Base-by-base conservation (phyloP, 352 stramenopile species). In the Phytophthora fragariaefolia region DNA sequence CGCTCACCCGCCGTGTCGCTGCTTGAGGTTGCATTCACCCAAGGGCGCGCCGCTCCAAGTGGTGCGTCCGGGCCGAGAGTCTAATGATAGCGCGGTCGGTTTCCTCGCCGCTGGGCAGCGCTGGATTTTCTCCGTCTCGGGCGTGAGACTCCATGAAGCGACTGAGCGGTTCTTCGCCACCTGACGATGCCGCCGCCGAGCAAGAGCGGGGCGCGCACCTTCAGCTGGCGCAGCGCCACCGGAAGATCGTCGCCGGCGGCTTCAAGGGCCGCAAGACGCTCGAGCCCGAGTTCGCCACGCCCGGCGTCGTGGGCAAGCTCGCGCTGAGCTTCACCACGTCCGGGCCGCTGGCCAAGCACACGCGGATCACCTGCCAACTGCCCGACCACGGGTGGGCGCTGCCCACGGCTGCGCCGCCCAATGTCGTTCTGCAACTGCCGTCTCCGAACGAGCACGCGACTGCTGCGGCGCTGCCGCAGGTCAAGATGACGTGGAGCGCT, bases 221-320 rank as follows among this genome's bases (percentile, higher is more conserved):
- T 54, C 80, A 85, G 51, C 84, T 93, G 26, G 83, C 84, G n/a
- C 82, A 91, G 63, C 84, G 84, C 18, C 86, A 92, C 63, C 66
- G 66, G 18, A 82, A 80, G 49, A 79, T 95, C 58, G 59, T 76
- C 10, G 71, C 82, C 1, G 81, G 84, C 2, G 63, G 64, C 47
- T 91, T 92, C 55, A 73, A 76, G 18, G 82, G 83, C 0, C 54
- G 51, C 24, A 66, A 61, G 28, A 46, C 66, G 10, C 58, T 89
- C 27, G 74, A 89, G 56, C 80, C 73, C 4, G 82, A 91, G 58
- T 52, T 79, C 24, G 59, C 80, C 1, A 72, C 71, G 13, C 83
- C 83, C 1, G 85, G 82, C 1, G 77, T 85, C 13, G 36, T 81
- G 9, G 81, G 81, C 9, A 74, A 87, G 24, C 70, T 85, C 36